A percentile compares a stretch with the other conserved stretches of the same genome.
These are phyloP conservation scores for Plasmodium gonderi DNA, from an alignment of 169 alveolate genomes.

Conservation along the genomic window DNA sequence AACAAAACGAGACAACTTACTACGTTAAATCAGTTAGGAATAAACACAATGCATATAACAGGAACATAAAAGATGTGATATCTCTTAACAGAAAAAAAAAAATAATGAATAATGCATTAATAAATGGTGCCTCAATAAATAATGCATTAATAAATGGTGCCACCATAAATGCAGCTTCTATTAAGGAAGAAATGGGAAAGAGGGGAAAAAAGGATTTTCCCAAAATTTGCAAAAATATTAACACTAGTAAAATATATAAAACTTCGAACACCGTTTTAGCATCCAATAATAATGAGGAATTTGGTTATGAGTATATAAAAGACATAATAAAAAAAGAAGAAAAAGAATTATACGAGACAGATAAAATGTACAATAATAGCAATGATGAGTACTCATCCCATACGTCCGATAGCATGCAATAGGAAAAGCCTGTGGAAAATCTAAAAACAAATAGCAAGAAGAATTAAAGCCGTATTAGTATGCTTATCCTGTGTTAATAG, in stretches of 20 bases:
- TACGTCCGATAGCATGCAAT: conserved; percentile 49
- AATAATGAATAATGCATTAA: not conserved
- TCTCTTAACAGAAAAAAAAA: conserved; percentile 28
- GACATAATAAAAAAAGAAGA: conserved; percentile 61
- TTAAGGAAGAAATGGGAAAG: not conserved
- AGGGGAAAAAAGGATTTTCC: not conserved
- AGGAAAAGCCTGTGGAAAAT: not conserved
- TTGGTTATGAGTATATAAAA: conserved; percentile 35
- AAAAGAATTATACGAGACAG: conserved; percentile 31
- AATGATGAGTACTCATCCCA: conserved; percentile 64
- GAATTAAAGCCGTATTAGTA: not conserved
- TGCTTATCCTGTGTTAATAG: no score
- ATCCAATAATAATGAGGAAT: conserved; percentile 56
- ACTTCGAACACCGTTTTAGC: not conserved
- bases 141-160: conserved; percentile 1
- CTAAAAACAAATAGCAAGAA: not conserved
- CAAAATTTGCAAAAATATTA: not conserved
- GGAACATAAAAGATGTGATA: conserved; percentile 49
- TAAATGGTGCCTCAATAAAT: no score
- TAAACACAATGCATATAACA: conserved; percentile 33
- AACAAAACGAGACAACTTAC: conserved; percentile 23
- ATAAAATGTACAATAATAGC: conserved; percentile 33
- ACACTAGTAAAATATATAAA: not conserved
- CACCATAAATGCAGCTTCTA: not conserved
- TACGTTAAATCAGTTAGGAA: conserved; percentile 60